Percentiles rank a stretch among this genome's conserved stretches.
phyloP scores from a whole-genome alignment of 345 rosid genomes.

The Excoecaria cochinchinensis region DNA sequence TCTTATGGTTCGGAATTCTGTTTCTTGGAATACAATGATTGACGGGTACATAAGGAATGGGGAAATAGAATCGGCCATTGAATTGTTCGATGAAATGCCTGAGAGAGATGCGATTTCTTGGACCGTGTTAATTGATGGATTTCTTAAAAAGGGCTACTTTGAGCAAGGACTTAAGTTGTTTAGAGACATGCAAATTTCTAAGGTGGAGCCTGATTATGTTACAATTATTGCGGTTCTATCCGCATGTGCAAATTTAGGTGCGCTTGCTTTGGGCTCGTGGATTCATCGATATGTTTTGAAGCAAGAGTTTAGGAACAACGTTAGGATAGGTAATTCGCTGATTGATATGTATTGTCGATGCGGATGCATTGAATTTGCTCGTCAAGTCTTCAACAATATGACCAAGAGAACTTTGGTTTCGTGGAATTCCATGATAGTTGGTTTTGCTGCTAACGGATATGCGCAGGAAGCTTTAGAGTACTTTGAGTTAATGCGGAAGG shows the following conservation, averaged over 20 bases:
- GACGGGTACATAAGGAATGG: slow-evolving; percentile 26
- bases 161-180: slow-evolving; percentile 24
- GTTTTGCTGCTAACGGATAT: slow-evolving; percentile 26
- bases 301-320: slow-evolving; percentile 19
- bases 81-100: slow-evolving; percentile 33
- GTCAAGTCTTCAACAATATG: slow-evolving; percentile 27
- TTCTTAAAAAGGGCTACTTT: slow-evolving; percentile 26
- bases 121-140: slow-evolving; percentile 30
- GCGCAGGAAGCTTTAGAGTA: slow-evolving; percentile 20
- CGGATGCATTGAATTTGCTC: slow-evolving; percentile 23
- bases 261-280: slow-evolving; percentile 31
- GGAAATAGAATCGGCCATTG: slow-evolving; percentile 3
- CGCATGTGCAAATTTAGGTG: slow-evolving; percentile 29
- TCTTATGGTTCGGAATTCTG: slow-evolving; percentile 15
- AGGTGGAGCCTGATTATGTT: slow-evolving; percentile 27
- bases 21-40: slow-evolving; percentile 30
- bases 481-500: slow-evolving; percentile 26
- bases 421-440: slow-evolving; percentile 33
- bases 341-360: slow-evolving; percentile 29
- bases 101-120: slow-evolving; percentile 23
- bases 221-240: slow-evolving; percentile 25
- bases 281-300: slow-evolving; percentile 21
- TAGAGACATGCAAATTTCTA: slow-evolving; percentile 28
- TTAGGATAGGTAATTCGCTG: slow-evolving; percentile 24
- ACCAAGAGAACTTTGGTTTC: slow-evolving; percentile 20